These are phyloP conservation scores for Paraphaeosphaeria sporulosa DNA, from an alignment of 2,329 filamentous ascomycete genomes.

Conservation along the genomic window DNA sequence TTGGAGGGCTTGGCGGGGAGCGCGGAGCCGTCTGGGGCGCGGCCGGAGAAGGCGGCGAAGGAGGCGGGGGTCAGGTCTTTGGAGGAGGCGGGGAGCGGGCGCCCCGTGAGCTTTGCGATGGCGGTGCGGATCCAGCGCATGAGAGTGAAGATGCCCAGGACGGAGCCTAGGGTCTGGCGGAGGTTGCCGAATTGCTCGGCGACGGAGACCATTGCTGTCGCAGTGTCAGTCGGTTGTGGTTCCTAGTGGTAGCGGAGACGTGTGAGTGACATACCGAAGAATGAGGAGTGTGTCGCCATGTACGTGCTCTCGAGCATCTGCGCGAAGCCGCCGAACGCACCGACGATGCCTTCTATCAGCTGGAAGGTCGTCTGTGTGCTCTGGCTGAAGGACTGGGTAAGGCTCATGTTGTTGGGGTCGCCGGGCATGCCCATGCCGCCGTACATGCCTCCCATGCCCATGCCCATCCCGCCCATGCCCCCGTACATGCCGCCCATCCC, in stretches of 20 bases:
- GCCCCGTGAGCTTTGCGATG: conserved; percentile 90
- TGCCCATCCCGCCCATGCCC: conserved; percentile 48
- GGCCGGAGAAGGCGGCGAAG: conserved; percentile 88
- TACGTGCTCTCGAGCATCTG: conserved; percentile 99
- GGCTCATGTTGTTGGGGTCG: conserved; percentile 85
- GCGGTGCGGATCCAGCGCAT: conserved; percentile 94
- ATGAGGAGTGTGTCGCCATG: conserved; percentile 98
- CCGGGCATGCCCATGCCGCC: conserved; percentile 58
- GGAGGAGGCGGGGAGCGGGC: conserved; percentile 86
- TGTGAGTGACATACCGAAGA: conserved; percentile 79
- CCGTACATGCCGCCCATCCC: conserved; percentile 51
- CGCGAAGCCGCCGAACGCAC: conserved; percentile 94
- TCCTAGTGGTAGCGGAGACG: background rate
- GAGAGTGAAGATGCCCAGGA: conserved; percentile 93
- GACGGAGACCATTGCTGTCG: conserved; percentile 88
- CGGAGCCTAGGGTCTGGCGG: conserved; percentile 89
- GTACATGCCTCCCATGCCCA: conserved; percentile 53
- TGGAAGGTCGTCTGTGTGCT: conserved; percentile 97
- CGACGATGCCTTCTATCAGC: conserved; percentile 96
- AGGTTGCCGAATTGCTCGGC: conserved; percentile 96
- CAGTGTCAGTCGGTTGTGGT: conserved; percentile 21
- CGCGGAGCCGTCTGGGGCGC: conserved; percentile 70
- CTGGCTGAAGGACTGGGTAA: conserved; percentile 94
- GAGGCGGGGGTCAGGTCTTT: conserved; percentile 86
- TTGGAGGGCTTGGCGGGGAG: conserved; percentile 77